Conservation (phyloP, 2,329 filamentous ascomycete genomes). For the Blumeria hordei region DNA sequence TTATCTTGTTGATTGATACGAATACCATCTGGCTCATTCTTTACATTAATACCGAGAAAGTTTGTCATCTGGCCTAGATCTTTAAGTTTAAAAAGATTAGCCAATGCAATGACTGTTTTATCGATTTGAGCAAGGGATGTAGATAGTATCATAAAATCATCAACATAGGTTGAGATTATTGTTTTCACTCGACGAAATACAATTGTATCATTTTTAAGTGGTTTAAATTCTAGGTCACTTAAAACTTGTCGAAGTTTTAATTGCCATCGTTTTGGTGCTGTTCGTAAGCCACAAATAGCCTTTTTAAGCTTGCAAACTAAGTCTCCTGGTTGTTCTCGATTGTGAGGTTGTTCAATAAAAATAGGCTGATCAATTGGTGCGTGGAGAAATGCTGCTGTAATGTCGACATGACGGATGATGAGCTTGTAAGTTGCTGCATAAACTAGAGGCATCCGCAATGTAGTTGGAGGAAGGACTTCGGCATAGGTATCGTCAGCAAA, state of each 20-base stretch:
- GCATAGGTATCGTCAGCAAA: neutral
- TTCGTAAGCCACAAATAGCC: neutral
- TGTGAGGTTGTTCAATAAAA: neutral
- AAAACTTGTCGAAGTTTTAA: neutral
- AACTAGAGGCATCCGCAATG: too few relatives aligned
- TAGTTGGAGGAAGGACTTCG: neutral
- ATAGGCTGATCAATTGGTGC: neutral
- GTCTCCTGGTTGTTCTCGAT: neutral
- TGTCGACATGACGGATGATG: neutral
- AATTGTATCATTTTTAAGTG: neutral
- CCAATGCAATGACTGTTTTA: neutral
- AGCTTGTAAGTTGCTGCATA: too few relatives aligned
- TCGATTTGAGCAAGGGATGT: neutral
- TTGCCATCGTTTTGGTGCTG: neutral
- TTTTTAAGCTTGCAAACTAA: neutral
- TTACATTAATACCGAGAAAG: neutral
- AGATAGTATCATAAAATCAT: neutral
- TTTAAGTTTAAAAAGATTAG: neutral
- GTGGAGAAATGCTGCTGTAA: neutral
- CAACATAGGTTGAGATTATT: neutral
- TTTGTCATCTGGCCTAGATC: neutral
- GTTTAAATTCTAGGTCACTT: neutral
- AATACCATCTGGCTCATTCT: neutral
- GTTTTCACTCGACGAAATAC: neutral
- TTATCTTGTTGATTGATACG: neutral